Base-by-base conservation (phyloP, 345 rosid species). In the Barbarea vulgaris region DNA sequence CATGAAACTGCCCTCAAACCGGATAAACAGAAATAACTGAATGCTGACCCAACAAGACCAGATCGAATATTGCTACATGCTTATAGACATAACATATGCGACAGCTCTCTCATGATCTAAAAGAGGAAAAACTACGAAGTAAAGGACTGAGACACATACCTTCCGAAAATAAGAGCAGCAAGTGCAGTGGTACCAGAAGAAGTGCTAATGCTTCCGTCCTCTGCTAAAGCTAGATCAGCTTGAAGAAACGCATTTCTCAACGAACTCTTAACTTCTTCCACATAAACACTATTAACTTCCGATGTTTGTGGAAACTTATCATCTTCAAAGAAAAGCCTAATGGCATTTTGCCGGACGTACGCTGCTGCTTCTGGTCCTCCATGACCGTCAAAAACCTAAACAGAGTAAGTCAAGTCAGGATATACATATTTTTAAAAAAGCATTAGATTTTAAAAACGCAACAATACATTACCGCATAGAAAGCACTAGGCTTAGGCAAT, bases 331-430 rank as follows among this genome's bases (percentile, higher is more conserved):
- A 91, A 90, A 25, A 90, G 76, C 67, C 77, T 88, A 67, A 84
- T 82, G 4, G 92, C 91, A 69, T 95, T 91, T 76, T 82, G 74
- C 64, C 87, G 84, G 66, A 91, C 48, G 34, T 86, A 90, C 9
- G 90, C 72, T 57, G 99, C 97, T 15, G 99, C 99, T 54, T 90
- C 93, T 58, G 91, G 80, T 52, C 97, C 96, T 60, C 96, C 93
- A 76, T 94, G 97, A 28, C 98, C 96, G 78, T 94, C 98, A 74
- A 94, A 94, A 37, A 94, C 81, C 78, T 72, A 30, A 41, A 67
- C n/a, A 46, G 9, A 44, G 13, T 2, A 76, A 61, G 6, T 33
- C 28, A 69, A 42, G 69, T 75, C 73, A 67, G 62, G 25, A 8
- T 30, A 13, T 10, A 25, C 19, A 1, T 46, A 36, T 33, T 25